Evolutionary conservation across 371 early-diverging fungal genomes (phyloP).

Genomic region (Synchytrium microbalum): DNA sequence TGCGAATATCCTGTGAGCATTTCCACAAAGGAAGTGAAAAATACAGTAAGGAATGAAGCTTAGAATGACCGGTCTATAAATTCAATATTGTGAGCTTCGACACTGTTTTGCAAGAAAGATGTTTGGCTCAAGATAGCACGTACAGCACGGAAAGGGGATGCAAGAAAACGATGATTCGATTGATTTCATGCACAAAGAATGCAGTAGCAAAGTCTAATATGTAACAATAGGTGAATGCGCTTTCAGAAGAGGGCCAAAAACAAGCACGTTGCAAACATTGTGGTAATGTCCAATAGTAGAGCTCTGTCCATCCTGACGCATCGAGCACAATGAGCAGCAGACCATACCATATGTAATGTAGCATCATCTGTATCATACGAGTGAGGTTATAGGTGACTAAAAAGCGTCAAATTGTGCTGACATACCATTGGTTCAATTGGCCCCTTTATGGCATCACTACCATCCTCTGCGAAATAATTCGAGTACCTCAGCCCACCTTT

Average conservation of each 20-base stretch:
- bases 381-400: background rate
- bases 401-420: background rate
- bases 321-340: conserved; percentile 14
- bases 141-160: background rate
- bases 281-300: conserved; percentile 23
- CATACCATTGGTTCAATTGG: conserved; percentile 14
- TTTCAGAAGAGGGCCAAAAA: no score
- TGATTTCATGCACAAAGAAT: conserved; percentile 14
- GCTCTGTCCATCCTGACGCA: conserved; percentile 14
- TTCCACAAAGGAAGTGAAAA: conserved; percentile 20
- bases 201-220: conserved; percentile 17
- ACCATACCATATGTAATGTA: conserved; percentile 24
- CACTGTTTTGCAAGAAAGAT: no score
- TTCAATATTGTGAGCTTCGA: background rate
- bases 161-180: conserved; percentile 12
- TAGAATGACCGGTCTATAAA: conserved; percentile 14
- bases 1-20: conserved; percentile 23
- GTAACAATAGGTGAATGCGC: background rate
- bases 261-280: conserved; percentile 11
- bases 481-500: background rate
- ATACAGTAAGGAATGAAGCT: conserved; percentile 23
- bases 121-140: background rate
- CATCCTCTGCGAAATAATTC: background rate
- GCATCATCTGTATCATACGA: conserved; percentile 13
- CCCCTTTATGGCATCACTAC: conserved; percentile 17